phyloP scores from a whole-genome alignment of 257 asterid species.

The Cruciata laevipes region DNA sequence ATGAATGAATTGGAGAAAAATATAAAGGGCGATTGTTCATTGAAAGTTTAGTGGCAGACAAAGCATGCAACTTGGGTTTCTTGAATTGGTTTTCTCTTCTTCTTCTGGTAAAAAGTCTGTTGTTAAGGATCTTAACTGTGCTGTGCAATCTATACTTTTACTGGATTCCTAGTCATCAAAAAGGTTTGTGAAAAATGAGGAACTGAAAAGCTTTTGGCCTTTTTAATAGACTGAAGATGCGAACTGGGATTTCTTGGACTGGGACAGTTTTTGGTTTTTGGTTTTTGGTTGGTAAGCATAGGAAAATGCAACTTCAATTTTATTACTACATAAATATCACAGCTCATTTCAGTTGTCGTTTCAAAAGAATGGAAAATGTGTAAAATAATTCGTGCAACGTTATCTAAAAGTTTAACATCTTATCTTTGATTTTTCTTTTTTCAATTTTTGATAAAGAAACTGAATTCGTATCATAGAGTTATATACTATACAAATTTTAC shows the following conservation, averaged over 20 bases:
- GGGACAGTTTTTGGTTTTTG: slow-evolving; percentile 21
- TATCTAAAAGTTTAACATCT: neutral
- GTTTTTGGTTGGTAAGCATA: slow-evolving; percentile 31
- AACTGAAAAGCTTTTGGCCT: slow-evolving; percentile 36
- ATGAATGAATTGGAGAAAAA: slow-evolving; percentile 21
- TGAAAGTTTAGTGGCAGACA: slow-evolving; percentile 91
- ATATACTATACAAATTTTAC: too few relatives aligned
- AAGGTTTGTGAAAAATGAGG: slow-evolving; percentile 38
- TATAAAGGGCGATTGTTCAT: slow-evolving; percentile 29
- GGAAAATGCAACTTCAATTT: slow-evolving; percentile 6
- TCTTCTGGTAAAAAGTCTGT: slow-evolving; percentile 7
- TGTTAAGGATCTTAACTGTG: slow-evolving; percentile 19
- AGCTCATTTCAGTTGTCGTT: neutral
- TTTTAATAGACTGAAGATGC: slow-evolving; percentile 17
- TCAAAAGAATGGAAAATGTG: neutral
- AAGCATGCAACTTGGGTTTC: slow-evolving; percentile 46
- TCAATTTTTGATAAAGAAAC: too few relatives aligned
- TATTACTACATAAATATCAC: neutral
- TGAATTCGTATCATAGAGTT: too few relatives aligned
- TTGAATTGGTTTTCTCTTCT: slow-evolving; percentile 15
- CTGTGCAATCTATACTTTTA: slow-evolving; percentile 23
- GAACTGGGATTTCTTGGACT: slow-evolving; percentile 36
- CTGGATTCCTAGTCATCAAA: slow-evolving; percentile 26
- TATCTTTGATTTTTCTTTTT: too few relatives aligned
- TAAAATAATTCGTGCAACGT: neutral